A percentile compares a stretch with the other conserved stretches of the same genome.
Evolutionary conservation across 495 filamentous ascomycete species (phyloP).

Genomic region (Polyplosphaeria fusca): DNA sequence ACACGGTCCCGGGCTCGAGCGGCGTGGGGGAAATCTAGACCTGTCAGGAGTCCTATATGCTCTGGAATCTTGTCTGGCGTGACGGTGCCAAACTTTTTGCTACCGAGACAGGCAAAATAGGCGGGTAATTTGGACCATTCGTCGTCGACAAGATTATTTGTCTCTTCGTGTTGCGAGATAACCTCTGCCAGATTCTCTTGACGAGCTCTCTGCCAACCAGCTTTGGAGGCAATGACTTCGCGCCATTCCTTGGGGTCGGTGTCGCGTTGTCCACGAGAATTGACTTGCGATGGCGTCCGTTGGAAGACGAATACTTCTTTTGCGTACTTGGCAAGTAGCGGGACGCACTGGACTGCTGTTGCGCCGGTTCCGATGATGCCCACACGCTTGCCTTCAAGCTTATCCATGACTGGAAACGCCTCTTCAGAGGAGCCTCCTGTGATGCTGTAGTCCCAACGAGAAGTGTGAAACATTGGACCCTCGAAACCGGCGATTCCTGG

Average conservation of each 20-base stretch:
- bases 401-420: conserved; percentile 44
- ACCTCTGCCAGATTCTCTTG: conserved; percentile 32
- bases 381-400: conserved; percentile 51
- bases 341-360: conserved; percentile 53
- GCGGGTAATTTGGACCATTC: conserved; percentile 22
- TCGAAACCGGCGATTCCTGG: conserved; percentile 46
- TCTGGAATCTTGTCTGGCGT: conserved; percentile 42
- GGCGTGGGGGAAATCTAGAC: conserved; percentile 28
- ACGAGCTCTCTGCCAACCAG: conserved; percentile 34
- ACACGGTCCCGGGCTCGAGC: conserved; percentile 36
- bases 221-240: conserved; percentile 47
- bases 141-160: conserved; percentile 38
- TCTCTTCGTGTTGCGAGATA: conserved; percentile 35
- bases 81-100: conserved; percentile 24
- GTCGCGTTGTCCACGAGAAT: conserved; percentile 46
- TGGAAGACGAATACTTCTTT: conserved; percentile 56
- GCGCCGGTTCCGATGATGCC: conserved; percentile 56
- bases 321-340: conserved; percentile 49
- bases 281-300: conserved; percentile 54
- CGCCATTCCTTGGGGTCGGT: conserved; percentile 50
- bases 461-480: conserved; percentile 52
- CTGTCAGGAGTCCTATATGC: conserved; percentile 33
- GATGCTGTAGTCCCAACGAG: conserved; percentile 52
- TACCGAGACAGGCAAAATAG: conserved; percentile 45
- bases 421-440: conserved; percentile 51